Evolutionary conservation across 345 rosid species (phyloP), one percentile per base, ranked within the genome.

Genomic region (Adansonia digitata): DNA sequence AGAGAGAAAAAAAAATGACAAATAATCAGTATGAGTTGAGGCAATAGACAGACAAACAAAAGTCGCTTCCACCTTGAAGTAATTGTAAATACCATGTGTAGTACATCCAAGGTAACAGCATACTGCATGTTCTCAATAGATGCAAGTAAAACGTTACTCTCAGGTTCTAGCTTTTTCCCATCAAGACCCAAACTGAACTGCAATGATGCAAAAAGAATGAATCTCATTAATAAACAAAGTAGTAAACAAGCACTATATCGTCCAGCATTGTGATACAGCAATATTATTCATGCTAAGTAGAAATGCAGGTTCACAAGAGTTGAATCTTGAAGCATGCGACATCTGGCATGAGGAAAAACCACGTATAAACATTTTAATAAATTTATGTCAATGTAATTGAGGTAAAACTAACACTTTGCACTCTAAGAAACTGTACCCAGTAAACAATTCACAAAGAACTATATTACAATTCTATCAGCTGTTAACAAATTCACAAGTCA

Each of bases 71-170:
- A 31, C n/a, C n/a, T n/a, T n/a, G n/a, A n/a, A n/a, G 7, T 65
- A 48, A 74, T 68, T 52, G 72, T 20, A 73, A 43, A 74, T 89
- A 96, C 99, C 98, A 82, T 92, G 84, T 93, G 95, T 55, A 96
- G 76, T 64, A 90, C 97, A 81, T 96, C 98, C 88, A 96, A 87
- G 59, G 99, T 92, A 80, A 96, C 97, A 71, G 97, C 97, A 84
- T 96, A 93, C 78, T 93, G 99, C 99, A 96, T 96, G 81, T 96
- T 96, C 86, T 96, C 99, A 34, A 96, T 96, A 48, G 99, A 96
- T 80, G 99, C 99, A 12, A 91, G 99, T 80, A 93, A 98, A 69
- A 96, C 98, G 37, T 96, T 93, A 79, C 99, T 92, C 86, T 96
- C 99, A 52, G 98, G 95, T 79, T 96, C 99, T 75, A 93, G 83